Conservation (phyloP, 2,329 filamentous ascomycete genomes). For the Malbranchea cinnamomea region DNA sequence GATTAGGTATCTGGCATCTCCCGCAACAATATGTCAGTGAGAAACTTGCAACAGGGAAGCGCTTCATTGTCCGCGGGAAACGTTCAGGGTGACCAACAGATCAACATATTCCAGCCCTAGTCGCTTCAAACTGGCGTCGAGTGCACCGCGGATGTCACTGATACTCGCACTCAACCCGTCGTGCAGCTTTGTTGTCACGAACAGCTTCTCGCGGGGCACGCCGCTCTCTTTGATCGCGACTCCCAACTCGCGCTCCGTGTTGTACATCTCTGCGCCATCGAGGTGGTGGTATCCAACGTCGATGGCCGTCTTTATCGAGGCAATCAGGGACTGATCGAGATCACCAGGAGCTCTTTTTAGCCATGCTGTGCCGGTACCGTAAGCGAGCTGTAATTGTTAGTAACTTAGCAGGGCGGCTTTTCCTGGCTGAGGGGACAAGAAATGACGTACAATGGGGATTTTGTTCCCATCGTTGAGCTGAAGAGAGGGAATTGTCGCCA, state of each 20-base stretch:
- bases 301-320: conserved; percentile 42
- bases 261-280: conserved; percentile 46
- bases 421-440: neutral
- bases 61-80: neutral
- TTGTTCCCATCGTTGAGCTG: conserved; percentile 42
- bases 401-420: neutral
- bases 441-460: conserved; percentile 37
- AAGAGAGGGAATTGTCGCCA: conserved; percentile 24
- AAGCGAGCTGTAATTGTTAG: conserved; percentile 34
- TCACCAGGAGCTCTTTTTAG: conserved; percentile 39
- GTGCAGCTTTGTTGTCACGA: conserved; percentile 43
- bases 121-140: conserved; percentile 43
- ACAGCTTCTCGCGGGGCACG: conserved; percentile 32
- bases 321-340: conserved; percentile 40
- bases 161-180: no score
- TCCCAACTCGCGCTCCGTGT: conserved; percentile 35
- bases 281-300: conserved; percentile 46
- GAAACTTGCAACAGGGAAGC: conserved; percentile 2
- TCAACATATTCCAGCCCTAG: conserved; percentile 48
- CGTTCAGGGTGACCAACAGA: conserved; percentile 36
- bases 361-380: conserved; percentile 51
- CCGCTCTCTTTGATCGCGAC: conserved; percentile 33
- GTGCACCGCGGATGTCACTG: conserved; percentile 39
- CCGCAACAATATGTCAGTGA: neutral
- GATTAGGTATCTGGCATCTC: conserved; percentile 40